Conservation (phyloP, 257 asterid species). For the Solanum etuberosum region DNA sequence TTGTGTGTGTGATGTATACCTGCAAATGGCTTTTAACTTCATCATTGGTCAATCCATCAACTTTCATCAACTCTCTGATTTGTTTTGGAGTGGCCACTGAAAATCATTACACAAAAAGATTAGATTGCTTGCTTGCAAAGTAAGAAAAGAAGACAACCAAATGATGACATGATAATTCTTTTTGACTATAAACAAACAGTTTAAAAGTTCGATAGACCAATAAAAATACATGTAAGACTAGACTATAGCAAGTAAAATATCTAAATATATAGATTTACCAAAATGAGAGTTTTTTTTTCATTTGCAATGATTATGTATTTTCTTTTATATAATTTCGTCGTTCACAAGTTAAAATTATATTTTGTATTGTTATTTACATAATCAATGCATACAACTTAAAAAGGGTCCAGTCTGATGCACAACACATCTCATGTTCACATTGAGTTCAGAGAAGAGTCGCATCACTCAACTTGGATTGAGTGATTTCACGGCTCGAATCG, state of each 20-base stretch:
- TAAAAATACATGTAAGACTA: neutral
- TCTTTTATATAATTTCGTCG: no score
- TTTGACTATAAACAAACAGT: neutral
- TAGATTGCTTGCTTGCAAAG: neutral
- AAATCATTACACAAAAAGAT: constrained; percentile 10
- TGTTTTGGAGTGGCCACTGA: constrained; percentile 98
- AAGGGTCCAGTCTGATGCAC: neutral
- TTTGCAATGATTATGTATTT: neutral
- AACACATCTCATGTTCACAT: neutral
- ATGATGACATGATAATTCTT: neutral
- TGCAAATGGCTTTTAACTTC: constrained; percentile 98
- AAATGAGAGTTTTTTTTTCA: neutral
- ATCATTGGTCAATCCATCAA: constrained; percentile 95
- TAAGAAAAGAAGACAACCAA: neutral
- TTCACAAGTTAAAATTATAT: neutral
- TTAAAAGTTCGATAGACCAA: neutral
- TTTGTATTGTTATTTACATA: neutral
- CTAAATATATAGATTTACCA: neutral
- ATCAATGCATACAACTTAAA: neutral
- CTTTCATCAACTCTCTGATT: constrained; percentile 93
- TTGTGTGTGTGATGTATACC: constrained; percentile 16
- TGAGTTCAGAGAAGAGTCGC: neutral
- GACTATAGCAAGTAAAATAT: neutral
- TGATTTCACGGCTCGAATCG: neutral
- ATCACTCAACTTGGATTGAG: neutral